Conservation (phyloP, 2,329 filamentous ascomycete species). For the Fusarium sp. region DNA sequence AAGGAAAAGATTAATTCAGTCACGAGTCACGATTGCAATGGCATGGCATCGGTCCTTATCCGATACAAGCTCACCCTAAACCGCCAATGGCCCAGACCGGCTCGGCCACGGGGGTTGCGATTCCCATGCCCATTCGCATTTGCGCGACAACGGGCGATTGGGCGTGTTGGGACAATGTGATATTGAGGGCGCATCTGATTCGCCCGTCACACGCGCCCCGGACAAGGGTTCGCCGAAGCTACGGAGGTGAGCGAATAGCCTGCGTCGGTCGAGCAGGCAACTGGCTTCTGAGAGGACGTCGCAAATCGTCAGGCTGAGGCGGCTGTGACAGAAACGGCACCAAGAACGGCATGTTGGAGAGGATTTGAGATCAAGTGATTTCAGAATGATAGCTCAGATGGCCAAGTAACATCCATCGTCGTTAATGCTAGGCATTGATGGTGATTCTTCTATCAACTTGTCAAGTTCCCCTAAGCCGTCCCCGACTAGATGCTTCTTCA, state of each 20-base stretch:
- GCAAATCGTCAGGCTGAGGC: slow-evolving; percentile 23
- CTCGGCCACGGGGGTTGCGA: slow-evolving; percentile 37
- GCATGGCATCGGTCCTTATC: slow-evolving; percentile 1
- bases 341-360: neutral
- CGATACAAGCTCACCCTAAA: neutral
- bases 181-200: slow-evolving; percentile 41
- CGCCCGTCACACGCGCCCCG: slow-evolving; percentile 9
- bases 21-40: slow-evolving; percentile 10
- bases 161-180: slow-evolving; percentile 40
- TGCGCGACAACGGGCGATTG: slow-evolving; percentile 23
- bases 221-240: slow-evolving; percentile 29
- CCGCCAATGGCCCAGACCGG: slow-evolving; percentile 39
- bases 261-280: slow-evolving; percentile 7
- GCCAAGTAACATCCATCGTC: neutral
- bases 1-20: slow-evolving; percentile 6
- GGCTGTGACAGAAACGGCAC: slow-evolving; percentile 3
- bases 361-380: slow-evolving; percentile 26
- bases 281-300: slow-evolving; percentile 13
- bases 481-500: neutral
- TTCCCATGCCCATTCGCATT: slow-evolving; percentile 39
- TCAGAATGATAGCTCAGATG: neutral
- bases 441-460: neutral
- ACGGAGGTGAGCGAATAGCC: slow-evolving; percentile 26
- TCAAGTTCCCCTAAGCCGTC: neutral
- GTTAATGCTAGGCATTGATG: neutral